Evolutionary conservation across 2,329 filamentous ascomycete species (phyloP).

Genomic region (Ascochyta clinopodiicola): DNA sequence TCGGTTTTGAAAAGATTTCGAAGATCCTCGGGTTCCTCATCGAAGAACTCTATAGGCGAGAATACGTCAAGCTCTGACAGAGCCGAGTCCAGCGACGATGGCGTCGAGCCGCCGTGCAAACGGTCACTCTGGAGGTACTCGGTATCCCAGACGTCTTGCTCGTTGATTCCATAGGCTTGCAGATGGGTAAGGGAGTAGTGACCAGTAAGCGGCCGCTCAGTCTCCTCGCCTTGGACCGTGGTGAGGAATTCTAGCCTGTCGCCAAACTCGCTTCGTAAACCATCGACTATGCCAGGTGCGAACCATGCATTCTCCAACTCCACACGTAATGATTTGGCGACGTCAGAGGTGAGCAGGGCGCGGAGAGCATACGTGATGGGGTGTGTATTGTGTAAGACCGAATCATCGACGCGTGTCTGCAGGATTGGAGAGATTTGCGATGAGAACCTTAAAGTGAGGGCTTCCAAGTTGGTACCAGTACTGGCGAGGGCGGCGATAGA

Average conservation of each 20-base stretch:
- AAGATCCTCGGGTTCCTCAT: not conserved
- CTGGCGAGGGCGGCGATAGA: not conserved
- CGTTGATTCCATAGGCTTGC: not conserved
- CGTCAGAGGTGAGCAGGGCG: not conserved
- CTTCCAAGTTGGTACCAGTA: not conserved
- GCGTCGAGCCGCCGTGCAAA: not conserved
- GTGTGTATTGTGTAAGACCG: not conserved
- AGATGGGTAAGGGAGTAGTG: not conserved
- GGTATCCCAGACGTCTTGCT: not conserved
- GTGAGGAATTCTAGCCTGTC: not conserved
- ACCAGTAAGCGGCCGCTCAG: not conserved
- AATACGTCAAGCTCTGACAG: slow-evolving; percentile 1
- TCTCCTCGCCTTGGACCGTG: not conserved
- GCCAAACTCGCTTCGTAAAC: not conserved
- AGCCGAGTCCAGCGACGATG: not conserved
- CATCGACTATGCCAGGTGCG: not conserved
- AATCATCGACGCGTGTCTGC: not conserved
- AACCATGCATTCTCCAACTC: slow-evolving; percentile 2
- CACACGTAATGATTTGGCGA: not conserved
- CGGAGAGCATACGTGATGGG: not conserved
- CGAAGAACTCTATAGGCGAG: not conserved
- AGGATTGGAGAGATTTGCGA: not conserved
- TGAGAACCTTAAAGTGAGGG: not conserved
- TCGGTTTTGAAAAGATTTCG: too few species aligned
- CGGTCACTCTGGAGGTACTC: not conserved